Evolutionary conservation across 345 rosid species (phyloP).

Genomic region (Erodium maritimum): DNA sequence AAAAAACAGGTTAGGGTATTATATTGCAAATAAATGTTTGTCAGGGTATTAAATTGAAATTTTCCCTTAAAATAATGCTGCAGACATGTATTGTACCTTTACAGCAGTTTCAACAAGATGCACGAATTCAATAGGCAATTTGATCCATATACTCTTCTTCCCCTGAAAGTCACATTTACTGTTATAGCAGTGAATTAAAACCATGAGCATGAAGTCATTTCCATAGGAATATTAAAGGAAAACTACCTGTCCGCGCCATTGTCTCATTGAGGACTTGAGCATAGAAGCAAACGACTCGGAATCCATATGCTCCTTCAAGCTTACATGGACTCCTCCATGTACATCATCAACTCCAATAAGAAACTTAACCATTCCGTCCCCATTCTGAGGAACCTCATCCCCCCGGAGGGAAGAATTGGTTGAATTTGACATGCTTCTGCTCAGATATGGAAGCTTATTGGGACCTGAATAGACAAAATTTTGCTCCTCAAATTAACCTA

Average conservation of each 20-base stretch:
- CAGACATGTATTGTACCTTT: background rate
- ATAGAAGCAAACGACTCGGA: constrained; percentile 33
- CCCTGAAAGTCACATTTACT: background rate
- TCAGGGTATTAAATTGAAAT: too few species aligned
- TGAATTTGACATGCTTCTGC: background rate
- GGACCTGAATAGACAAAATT: background rate
- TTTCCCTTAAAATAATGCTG: too few species aligned
- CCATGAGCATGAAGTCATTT: background rate
- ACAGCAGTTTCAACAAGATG: background rate
- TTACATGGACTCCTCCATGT: constrained; percentile 65
- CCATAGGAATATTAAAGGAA: background rate
- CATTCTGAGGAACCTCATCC: background rate
- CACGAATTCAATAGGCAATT: background rate
- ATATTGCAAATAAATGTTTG: too few species aligned
- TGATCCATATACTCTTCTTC: background rate
- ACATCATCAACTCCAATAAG: constrained; percentile 43
- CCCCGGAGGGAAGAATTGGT: background rate
- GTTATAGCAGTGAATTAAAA: background rate
- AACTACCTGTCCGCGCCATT: constrained; percentile 65
- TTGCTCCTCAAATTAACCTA: background rate
- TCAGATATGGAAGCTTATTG: background rate
- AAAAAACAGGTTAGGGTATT: too few species aligned
- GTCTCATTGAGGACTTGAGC: constrained; percentile 45
- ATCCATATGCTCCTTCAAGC: constrained; percentile 48
- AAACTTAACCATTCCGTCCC: constrained; percentile 8